Percentiles rank a stretch among this genome's conserved stretches.
phyloP scores from a whole-genome alignment of 202 grass and related monocot genomes.

The Panicum hallii region DNA sequence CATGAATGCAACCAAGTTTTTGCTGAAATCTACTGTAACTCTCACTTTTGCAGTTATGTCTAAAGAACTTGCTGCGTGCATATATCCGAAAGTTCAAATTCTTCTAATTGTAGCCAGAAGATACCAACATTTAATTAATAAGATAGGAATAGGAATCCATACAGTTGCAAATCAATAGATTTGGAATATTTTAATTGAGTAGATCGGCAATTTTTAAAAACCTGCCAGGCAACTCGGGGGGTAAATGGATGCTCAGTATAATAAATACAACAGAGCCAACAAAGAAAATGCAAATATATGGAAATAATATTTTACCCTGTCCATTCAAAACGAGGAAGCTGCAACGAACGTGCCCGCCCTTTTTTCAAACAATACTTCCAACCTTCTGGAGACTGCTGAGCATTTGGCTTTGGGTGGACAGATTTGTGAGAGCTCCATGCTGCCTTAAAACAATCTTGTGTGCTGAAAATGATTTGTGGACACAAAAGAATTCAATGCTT shows the following conservation, averaged over 20 bases:
- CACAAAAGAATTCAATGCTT: slow-evolving; percentile 16
- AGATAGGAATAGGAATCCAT: neutral
- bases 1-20: neutral
- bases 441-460: slow-evolving; percentile 92
- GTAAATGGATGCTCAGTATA: slow-evolving; percentile 22
- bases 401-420: slow-evolving; percentile 64
- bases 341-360: slow-evolving; percentile 60
- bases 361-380: slow-evolving; percentile 93
- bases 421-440: slow-evolving; percentile 91
- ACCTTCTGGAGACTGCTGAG: slow-evolving; percentile 59
- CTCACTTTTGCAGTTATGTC: neutral
- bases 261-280: slow-evolving; percentile 38
- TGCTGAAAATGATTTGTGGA: slow-evolving; percentile 50
- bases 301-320: slow-evolving; percentile 66
- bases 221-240: neutral
- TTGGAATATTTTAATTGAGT: neutral
- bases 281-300: slow-evolving; percentile 18
- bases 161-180: neutral
- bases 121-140: neutral
- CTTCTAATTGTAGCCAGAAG: neutral
- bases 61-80: neutral
- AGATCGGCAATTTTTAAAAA: neutral
- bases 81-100: neutral
- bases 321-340: slow-evolving; percentile 84
- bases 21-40: neutral